These are phyloP conservation scores for Fomitopsis schrenkii DNA, from an alignment of 1,284 basidiomycete genomes.

Conservation along the genomic window DNA sequence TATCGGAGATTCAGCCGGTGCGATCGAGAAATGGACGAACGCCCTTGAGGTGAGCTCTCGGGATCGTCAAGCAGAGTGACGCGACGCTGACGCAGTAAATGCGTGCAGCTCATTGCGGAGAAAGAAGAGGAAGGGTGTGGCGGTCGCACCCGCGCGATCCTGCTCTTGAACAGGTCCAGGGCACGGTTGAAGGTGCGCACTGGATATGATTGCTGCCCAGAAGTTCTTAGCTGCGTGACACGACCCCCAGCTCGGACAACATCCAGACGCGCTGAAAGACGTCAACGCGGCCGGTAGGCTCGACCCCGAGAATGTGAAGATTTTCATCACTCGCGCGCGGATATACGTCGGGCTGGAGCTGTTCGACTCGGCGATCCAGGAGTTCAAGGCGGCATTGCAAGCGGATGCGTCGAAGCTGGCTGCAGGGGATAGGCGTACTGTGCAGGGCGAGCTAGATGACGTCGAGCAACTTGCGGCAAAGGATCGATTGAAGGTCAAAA, in stretches of 20 bases:
- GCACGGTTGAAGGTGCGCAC: slow-evolving; percentile 9
- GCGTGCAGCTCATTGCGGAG: too few relatives aligned
- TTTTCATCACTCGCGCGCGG: slow-evolving; percentile 9
- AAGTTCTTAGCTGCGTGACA: neutral
- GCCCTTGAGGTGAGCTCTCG: neutral
- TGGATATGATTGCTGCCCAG: neutral
- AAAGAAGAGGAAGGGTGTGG: too few relatives aligned
- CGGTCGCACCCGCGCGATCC: too few relatives aligned
- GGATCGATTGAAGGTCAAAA: slow-evolving; percentile 5
- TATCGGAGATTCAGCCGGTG: slow-evolving; percentile 2
- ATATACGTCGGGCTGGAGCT: slow-evolving; percentile 12
- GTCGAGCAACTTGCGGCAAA: slow-evolving; percentile 37
- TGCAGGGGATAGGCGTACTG: slow-evolving; percentile 11
- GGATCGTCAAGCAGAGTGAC: too few relatives aligned
- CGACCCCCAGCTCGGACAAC: slow-evolving; percentile 4
- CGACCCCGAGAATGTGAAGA: slow-evolving; percentile 4
- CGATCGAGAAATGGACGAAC: slow-evolving; percentile 5
- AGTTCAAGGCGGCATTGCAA: slow-evolving; percentile 7
- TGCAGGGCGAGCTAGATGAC: slow-evolving; percentile 39
- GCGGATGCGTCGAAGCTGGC: slow-evolving; percentile 20
- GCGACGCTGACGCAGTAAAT: neutral
- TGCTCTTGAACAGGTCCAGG: neutral
- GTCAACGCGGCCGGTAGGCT: slow-evolving; percentile 9
- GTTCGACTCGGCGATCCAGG: slow-evolving; percentile 13
- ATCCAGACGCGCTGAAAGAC: slow-evolving; percentile 9